These are phyloP conservation scores for Geotrichum citri-aurantii DNA, from an alignment of 1,139 yeast genomes.

Conservation along the genomic window DNA sequence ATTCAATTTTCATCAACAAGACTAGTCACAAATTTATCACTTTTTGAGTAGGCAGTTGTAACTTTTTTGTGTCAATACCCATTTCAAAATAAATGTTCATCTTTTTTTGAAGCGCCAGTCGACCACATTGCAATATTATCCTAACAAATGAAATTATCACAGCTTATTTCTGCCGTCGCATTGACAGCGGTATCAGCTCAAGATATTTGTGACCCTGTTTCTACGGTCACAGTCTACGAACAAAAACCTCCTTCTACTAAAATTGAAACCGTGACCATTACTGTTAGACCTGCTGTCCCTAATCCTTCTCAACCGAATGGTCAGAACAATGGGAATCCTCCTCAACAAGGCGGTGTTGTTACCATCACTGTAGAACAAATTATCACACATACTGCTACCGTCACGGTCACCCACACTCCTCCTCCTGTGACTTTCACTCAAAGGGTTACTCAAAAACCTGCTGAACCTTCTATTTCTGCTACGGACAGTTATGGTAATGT, in stretches of 20 bases:
- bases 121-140: not conserved
- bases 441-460: not conserved
- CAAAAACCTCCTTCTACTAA: not conserved
- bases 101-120: not conserved
- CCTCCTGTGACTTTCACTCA: not conserved
- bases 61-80: no score
- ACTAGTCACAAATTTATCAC: no score
- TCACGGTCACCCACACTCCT: slow-evolving; percentile 3
- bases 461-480: not conserved
- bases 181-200: not conserved
- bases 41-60: no score
- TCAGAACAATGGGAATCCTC: not conserved
- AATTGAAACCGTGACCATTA: not conserved
- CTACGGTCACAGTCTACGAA: not conserved
- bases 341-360: not conserved
- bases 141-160: not conserved
- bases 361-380: not conserved
- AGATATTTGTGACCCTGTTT: not conserved
- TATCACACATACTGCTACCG: not conserved
- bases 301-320: not conserved
- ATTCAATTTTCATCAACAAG: not conserved
- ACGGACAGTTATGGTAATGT: not conserved
- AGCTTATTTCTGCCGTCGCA: not conserved
- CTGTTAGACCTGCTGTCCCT: not conserved
- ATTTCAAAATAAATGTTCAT: not conserved